These are phyloP conservation scores for Venturia pyrina DNA, from an alignment of 2,329 filamentous ascomycete genomes.

Conservation along the genomic window DNA sequence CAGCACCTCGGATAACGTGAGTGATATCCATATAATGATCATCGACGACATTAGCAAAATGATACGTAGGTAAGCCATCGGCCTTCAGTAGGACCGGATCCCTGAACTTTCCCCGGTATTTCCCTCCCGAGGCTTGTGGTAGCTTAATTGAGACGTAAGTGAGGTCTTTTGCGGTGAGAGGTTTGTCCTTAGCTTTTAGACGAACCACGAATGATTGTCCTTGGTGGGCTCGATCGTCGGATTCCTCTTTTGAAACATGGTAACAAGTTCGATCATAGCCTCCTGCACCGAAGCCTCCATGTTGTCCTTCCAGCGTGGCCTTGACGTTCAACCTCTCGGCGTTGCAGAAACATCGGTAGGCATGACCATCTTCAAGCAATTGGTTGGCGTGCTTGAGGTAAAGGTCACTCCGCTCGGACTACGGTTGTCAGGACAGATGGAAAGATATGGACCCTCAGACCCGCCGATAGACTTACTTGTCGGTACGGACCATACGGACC, in stretches of 20 bases:
- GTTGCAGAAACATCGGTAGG: constrained; percentile 90
- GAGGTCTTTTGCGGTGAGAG: constrained; percentile 61
- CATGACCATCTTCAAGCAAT: constrained; percentile 60
- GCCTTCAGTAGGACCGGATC: constrained; percentile 60
- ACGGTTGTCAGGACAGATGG: neutral
- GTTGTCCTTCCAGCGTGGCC: constrained; percentile 51
- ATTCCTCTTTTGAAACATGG: constrained; percentile 54
- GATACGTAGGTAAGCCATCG: constrained; percentile 90
- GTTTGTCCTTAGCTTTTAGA: constrained; percentile 53
- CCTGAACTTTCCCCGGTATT: constrained; percentile 29
- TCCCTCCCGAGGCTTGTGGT: constrained; percentile 20
- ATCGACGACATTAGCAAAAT: constrained; percentile 94
- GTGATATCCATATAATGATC: constrained; percentile 94
- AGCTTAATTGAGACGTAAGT: constrained; percentile 59
- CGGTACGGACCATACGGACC: constrained; percentile 78
- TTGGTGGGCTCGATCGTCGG: constrained; percentile 55
- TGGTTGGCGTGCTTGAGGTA: constrained; percentile 63
- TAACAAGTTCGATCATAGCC: constrained; percentile 64
- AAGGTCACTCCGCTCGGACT: constrained; percentile 68
- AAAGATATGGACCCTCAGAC: neutral
- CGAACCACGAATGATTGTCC: constrained; percentile 70
- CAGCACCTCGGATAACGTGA: constrained; percentile 86
- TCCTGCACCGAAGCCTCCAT: constrained; percentile 44
- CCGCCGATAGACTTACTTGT: constrained; percentile 48
- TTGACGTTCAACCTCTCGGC: constrained; percentile 58